Evolutionary conservation across 148 eudicot genomes (phyloP).

Genomic region (Suaeda aralocaspica): DNA sequence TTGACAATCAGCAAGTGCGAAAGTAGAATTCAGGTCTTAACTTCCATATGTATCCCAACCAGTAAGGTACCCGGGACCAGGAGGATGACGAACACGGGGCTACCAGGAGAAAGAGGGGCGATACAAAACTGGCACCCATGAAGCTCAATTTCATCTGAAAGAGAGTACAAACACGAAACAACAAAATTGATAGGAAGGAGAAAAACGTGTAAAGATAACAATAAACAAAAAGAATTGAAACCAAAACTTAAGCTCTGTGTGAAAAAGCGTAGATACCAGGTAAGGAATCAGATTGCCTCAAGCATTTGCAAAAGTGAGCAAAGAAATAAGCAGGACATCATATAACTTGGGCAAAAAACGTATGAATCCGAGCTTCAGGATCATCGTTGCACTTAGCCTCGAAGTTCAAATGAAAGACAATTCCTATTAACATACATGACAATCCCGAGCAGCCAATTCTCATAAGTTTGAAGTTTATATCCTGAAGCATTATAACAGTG

Average conservation of each 20-base stretch:
- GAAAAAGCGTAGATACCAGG: neutral
- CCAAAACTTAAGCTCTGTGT: neutral
- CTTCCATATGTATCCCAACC: neutral
- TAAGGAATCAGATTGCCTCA: neutral
- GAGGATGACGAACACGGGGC: neutral
- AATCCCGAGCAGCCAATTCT: neutral
- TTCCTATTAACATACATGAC: neutral
- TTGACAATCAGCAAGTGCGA: neutral
- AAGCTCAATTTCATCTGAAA: neutral
- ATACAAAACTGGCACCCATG: neutral
- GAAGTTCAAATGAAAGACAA: neutral
- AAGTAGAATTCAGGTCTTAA: neutral
- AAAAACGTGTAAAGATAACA: neutral
- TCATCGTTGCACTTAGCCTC: neutral
- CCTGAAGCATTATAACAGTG: neutral
- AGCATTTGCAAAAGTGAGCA: conserved; percentile 2
- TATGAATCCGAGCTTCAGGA: neutral
- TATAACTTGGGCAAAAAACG: neutral
- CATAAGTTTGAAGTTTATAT: neutral
- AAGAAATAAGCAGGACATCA: no score
- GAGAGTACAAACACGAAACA: neutral
- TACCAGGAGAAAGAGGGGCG: neutral
- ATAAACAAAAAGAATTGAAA: no score
- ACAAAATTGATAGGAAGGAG: neutral
- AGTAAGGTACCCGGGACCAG: neutral